Conservation (phyloP, 1,284 basidiomycete species). For the Schizophyllum amplum region DNA sequence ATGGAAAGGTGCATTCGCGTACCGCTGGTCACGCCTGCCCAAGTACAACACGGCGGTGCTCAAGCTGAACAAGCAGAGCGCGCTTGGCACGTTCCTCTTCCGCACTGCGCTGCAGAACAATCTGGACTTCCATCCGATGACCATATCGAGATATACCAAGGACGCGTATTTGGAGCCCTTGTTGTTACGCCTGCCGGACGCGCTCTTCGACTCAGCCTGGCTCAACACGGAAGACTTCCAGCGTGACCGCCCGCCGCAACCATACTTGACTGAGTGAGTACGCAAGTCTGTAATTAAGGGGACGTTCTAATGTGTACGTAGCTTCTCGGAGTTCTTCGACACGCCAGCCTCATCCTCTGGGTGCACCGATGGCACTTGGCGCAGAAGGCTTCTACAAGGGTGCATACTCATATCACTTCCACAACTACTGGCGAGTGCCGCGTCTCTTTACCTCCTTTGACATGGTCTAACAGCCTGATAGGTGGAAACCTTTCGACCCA, state of each 20-base stretch:
- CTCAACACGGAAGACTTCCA: slow-evolving; percentile 79
- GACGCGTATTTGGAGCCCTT: slow-evolving; percentile 71
- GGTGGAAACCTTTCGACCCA: slow-evolving; percentile 92
- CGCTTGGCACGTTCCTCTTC: slow-evolving; percentile 77
- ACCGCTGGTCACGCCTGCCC: slow-evolving; percentile 74
- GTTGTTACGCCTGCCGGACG: slow-evolving; percentile 73
- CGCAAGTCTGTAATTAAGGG: background rate
- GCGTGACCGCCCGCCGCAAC: slow-evolving; percentile 75
- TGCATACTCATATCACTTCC: slow-evolving; percentile 49
- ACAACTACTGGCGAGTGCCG: slow-evolving; percentile 71
- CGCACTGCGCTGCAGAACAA: slow-evolving; percentile 79
- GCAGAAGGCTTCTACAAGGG: slow-evolving; percentile 85
- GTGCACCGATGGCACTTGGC: slow-evolving; percentile 68
- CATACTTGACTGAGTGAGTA: slow-evolving; percentile 70
- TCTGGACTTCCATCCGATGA: slow-evolving; percentile 85
- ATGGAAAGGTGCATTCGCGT: slow-evolving; percentile 82
- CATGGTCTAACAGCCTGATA: slow-evolving; percentile 25
- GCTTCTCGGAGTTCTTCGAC: slow-evolving; percentile 77
- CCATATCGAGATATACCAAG: slow-evolving; percentile 69
- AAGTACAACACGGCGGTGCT: slow-evolving; percentile 86
- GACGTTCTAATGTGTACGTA: slow-evolving; percentile 17
- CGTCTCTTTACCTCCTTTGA: background rate
- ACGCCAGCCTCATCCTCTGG: slow-evolving; percentile 60
- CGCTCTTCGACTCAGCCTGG: slow-evolving; percentile 85
- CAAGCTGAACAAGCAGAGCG: slow-evolving; percentile 75